Conservation (phyloP, 2,329 filamentous ascomycete species). For the Talaromyces atroroseus region DNA sequence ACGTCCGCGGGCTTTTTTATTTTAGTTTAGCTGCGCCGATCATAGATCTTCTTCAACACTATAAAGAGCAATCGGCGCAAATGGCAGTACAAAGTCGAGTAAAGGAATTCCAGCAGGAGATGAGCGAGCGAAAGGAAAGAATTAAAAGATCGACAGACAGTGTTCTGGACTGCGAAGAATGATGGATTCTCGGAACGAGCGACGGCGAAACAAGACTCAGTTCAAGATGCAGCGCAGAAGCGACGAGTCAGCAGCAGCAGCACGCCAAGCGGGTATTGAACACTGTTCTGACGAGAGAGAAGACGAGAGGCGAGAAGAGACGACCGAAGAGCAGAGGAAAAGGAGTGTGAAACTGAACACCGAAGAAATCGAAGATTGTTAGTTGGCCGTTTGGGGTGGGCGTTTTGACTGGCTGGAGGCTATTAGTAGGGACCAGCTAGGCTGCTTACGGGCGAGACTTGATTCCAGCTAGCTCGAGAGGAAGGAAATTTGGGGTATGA, state of each 20-base stretch:
- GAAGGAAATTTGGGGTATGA: background rate
- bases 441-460: too few species aligned
- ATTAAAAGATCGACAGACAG: background rate
- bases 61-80: background rate
- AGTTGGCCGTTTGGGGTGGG: too few species aligned
- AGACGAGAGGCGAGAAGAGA: background rate
- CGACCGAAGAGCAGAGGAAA: background rate
- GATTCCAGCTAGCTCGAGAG: too few species aligned
- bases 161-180: background rate
- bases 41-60: background rate
- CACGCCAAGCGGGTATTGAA: too few species aligned
- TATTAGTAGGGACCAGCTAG: too few species aligned
- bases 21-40: background rate
- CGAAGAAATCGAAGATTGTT: too few species aligned
- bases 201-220: background rate
- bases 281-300: background rate
- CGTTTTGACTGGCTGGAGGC: too few species aligned
- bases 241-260: background rate
- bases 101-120: background rate
- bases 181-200: background rate
- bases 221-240: background rate
- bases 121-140: background rate
- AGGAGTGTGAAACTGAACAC: background rate
- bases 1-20: background rate
- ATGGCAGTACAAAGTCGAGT: background rate